These are phyloP conservation scores for Leccinum subgranulosum DNA, from an alignment of 768 basidiomycete genomes.

Conservation along the genomic window DNA sequence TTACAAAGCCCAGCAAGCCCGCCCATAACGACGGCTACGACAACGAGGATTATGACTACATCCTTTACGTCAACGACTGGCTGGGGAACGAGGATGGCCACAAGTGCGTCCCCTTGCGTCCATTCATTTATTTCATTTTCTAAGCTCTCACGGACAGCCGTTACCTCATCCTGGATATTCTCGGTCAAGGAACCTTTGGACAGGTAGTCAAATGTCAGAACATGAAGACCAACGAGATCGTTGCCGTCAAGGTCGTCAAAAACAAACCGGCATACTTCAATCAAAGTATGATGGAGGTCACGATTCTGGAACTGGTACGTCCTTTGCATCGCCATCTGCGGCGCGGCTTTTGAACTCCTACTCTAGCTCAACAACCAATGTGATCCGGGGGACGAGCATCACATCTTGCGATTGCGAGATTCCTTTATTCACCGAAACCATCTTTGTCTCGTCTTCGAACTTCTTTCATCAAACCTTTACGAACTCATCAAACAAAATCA, in stretches of 20 bases:
- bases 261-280: constrained; percentile 99
- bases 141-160: constrained; percentile 40
- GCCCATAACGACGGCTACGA: constrained; percentile 96
- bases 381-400: constrained; percentile 94
- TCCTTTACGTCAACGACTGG: constrained; percentile 98
- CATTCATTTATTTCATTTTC: not conserved
- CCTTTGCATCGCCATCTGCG: not conserved
- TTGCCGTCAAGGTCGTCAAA: constrained; percentile 99
- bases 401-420: constrained; percentile 91
- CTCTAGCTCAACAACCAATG: constrained; percentile 88
- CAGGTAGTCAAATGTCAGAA: constrained; percentile 99
- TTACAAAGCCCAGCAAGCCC: constrained; percentile 97
- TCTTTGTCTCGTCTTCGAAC: constrained; percentile 96
- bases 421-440: constrained; percentile 97
- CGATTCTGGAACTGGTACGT: constrained; percentile 90
- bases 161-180: constrained; percentile 95
- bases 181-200: constrained; percentile 98
- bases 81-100: constrained; percentile 92
- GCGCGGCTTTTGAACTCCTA: not conserved
- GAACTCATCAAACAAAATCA: constrained; percentile 99
- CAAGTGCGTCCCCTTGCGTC: constrained; percentile 58
- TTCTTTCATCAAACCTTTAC: constrained; percentile 95
- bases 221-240: constrained; percentile 98
- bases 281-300: constrained; percentile 99
- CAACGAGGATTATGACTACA: constrained; percentile 99